These are phyloP conservation scores for Skeletonema menzelii DNA, from an alignment of 108 stramenopile species.

Conservation along the genomic window DNA sequence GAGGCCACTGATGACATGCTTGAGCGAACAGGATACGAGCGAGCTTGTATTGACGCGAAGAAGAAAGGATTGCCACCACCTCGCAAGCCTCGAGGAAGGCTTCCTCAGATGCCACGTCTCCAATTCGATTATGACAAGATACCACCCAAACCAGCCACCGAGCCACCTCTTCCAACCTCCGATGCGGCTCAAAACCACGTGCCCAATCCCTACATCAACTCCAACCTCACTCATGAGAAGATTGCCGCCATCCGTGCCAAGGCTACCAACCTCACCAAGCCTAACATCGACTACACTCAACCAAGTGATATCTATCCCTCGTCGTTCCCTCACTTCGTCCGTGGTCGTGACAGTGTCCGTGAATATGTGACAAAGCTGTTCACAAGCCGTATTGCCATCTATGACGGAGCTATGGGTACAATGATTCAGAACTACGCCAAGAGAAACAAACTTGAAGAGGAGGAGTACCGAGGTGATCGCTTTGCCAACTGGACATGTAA, in stretches of 20 bases:
- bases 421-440: conserved; percentile 99
- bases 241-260: conserved; percentile 77
- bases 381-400: conserved; percentile 86
- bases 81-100: conserved; percentile 51
- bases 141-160: conserved; percentile 65
- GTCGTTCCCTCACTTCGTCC: conserved; percentile 88
- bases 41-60: conserved; percentile 13
- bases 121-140: conserved; percentile 84
- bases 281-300: conserved; percentile 78
- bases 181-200: conserved; percentile 83
- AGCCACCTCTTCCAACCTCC: conserved; percentile 88
- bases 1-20: background rate
- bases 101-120: conserved; percentile 56
- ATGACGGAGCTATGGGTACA: conserved; percentile 99
- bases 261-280: conserved; percentile 51
- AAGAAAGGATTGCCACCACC: conserved; percentile 31
- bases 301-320: conserved; percentile 61
- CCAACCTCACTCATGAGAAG: conserved; percentile 74
- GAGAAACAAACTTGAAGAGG: conserved; percentile 92
- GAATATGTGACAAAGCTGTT: conserved; percentile 89
- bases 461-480: conserved; percentile 95
- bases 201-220: conserved; percentile 84
- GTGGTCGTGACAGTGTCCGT: conserved; percentile 91
- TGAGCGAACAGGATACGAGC: conserved; percentile 4
- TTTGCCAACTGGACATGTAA: conserved; percentile 93